Evolutionary conservation across 257 asterid genomes (phyloP).

Genomic region (Eucommia ulmoides): DNA sequence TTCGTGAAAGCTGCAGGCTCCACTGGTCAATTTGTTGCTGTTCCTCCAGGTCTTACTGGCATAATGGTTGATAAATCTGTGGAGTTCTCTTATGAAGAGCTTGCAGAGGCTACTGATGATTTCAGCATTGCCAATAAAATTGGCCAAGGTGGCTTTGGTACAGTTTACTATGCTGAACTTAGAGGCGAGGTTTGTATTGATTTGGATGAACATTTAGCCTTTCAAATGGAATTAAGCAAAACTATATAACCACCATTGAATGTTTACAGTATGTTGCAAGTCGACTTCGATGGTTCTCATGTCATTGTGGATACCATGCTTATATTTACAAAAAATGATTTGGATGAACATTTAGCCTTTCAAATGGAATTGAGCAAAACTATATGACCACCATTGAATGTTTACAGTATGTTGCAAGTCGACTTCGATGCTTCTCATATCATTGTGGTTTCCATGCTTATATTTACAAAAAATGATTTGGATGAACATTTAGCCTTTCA

Average conservation of each 20-base stretch:
- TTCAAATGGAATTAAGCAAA: background rate
- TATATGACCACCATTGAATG: background rate
- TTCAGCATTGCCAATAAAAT: conserved; percentile 88
- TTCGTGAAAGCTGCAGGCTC: conserved; percentile 27
- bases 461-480: background rate
- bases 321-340: background rate
- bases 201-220: conserved; percentile 4
- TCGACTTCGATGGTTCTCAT: background rate
- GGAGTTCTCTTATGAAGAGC: too few species aligned
- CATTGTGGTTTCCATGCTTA: background rate
- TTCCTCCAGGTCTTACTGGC: conserved; percentile 44
- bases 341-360: conserved; percentile 1
- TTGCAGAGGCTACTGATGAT: conserved; percentile 65
- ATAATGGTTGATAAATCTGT: conserved; percentile 84
- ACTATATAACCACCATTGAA: background rate
- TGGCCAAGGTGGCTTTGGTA: conserved; percentile 95
- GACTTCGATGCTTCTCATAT: background rate
- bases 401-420: background rate
- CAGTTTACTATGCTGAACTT: conserved; percentile 95
- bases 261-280: background rate
- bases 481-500: conserved; percentile 1
- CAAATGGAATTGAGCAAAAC: background rate
- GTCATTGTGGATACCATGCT: background rate
- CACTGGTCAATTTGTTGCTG: conserved; percentile 23
- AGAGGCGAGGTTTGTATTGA: conserved; percentile 79